A percentile compares a stretch with the other conserved stretches of the same genome.
phyloP scores from a whole-genome alignment of 805 yeast genomes.

The Brettanomyces custersianus region DNA sequence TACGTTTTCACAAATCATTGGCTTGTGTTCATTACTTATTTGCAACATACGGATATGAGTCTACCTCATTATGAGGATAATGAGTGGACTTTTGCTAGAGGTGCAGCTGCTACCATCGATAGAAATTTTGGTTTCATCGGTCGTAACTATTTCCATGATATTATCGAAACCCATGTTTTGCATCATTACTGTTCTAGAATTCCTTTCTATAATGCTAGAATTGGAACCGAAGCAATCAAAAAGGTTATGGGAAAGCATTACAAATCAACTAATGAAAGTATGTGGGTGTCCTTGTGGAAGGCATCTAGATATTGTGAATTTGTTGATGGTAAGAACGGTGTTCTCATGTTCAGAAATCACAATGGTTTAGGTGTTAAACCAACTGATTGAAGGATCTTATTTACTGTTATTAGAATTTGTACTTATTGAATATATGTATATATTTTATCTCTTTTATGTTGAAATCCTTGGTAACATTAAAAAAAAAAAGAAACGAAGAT shows the following conservation, averaged over 20 bases:
- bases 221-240: slow-evolving; percentile 68
- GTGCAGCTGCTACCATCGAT: slow-evolving; percentile 86
- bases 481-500: too few relatives aligned
- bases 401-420: too few relatives aligned
- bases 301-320: slow-evolving; percentile 59
- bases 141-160: slow-evolving; percentile 72
- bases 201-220: slow-evolving; percentile 83
- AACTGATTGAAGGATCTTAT: not conserved
- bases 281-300: slow-evolving; percentile 62
- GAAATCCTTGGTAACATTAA: too few relatives aligned
- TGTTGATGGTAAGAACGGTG: slow-evolving; percentile 65
- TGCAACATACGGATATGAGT: slow-evolving; percentile 74
- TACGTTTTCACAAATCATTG: slow-evolving; percentile 80
- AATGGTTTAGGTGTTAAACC: slow-evolving; percentile 47
- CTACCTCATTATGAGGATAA: slow-evolving; percentile 72
- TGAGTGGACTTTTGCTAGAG: slow-evolving; percentile 82
- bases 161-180: slow-evolving; percentile 82
- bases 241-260: slow-evolving; percentile 83
- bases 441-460: too few relatives aligned
- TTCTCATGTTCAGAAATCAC: slow-evolving; percentile 65
- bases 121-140: slow-evolving; percentile 79
- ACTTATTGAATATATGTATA: too few relatives aligned
- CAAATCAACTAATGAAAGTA: slow-evolving; percentile 55
- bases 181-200: slow-evolving; percentile 80
- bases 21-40: slow-evolving; percentile 78